Evolutionary conservation across 2,329 filamentous ascomycete species (phyloP), one percentile per base, ranked within the genome.

Genomic region (Emericellopsis atlantica): DNA sequence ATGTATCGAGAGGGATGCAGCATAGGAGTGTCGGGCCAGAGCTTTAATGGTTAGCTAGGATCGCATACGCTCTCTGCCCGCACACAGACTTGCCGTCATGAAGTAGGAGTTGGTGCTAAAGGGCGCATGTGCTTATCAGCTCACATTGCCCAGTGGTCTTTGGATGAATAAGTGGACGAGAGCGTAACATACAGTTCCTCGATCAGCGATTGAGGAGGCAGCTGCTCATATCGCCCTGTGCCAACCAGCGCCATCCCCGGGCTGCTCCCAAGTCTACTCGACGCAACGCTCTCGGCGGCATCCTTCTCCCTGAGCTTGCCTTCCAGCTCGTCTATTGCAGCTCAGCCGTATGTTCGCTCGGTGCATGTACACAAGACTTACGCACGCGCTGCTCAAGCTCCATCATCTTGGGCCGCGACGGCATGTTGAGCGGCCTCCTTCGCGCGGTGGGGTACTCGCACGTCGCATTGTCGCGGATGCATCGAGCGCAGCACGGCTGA

Each of bases 1-100:
- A 81, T 65, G 53, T 85, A 93, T 32, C 84, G 75, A 18, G 74
- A 71, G 35, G 74, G 76, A 50, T 94, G 84, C 31, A 94, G 72
- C 54, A 94, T 74, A 5, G 86, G 84, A 18, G 81, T 55, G 15
- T 79, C 77, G 4, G 74, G 69, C 47, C 89, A 77, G 31, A 87
- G 70, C 46, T 78, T 84, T 21, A 5, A 21, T 21, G 5, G 18
- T 21, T 21, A 21, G 18, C 18, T 21, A 21, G 18, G 18, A 21
- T 21, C 18, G 18, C 18, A 21, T 21, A 21, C 18, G 18, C 18
- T 21, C 18, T 21, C 18, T 21, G 5, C 18, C 18, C 18, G 18
- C 18, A 21, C 18, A 21, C 18, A 21, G 18, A 21, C 18, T 21
- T 21, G 18, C 18, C 18, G 18, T 21, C 18, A 74, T 66, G 52